phyloP scores from a whole-genome alignment of 352 stramenopile species.

The Pythium coloratum region DNA sequence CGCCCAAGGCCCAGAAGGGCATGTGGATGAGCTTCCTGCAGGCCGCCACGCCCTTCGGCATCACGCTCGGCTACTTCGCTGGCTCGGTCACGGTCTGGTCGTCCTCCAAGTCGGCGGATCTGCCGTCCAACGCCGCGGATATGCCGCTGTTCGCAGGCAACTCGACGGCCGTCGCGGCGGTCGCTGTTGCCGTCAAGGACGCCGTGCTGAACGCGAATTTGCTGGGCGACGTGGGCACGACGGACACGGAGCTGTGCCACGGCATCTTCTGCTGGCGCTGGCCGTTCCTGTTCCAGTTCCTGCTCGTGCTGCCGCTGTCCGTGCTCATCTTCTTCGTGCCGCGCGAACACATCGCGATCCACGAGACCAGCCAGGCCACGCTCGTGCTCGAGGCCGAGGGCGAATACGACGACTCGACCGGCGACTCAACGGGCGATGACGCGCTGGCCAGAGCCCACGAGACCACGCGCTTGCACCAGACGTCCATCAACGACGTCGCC shows the following conservation, averaged over 20 bases:
- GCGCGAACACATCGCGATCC: slow-evolving; percentile 61
- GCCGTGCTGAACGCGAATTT: slow-evolving; percentile 28
- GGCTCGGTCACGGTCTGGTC: slow-evolving; percentile 76
- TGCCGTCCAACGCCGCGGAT: slow-evolving; percentile 19
- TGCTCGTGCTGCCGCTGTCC: slow-evolving; percentile 68
- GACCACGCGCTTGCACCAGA: slow-evolving; percentile 10
- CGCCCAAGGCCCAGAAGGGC: slow-evolving; percentile 58
- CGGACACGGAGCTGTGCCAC: slow-evolving; percentile 48
- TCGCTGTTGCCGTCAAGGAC: slow-evolving; percentile 25
- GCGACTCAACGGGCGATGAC: slow-evolving; percentile 24
- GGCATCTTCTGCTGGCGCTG: slow-evolving; percentile 87
- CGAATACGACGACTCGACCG: slow-evolving; percentile 32
- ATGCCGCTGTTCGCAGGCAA: slow-evolving; percentile 27
- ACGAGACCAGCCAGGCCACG: slow-evolving; percentile 48
- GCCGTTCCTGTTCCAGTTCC: slow-evolving; percentile 82
- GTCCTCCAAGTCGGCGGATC: slow-evolving; percentile 12
- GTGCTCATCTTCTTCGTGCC: slow-evolving; percentile 83
- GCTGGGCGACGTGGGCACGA: slow-evolving; percentile 37
- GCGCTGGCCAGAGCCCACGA: slow-evolving; percentile 8
- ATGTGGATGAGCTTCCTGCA: slow-evolving; percentile 89
- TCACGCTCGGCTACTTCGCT: slow-evolving; percentile 76
- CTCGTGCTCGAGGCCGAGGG: slow-evolving; percentile 59
- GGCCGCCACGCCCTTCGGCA: slow-evolving; percentile 67
- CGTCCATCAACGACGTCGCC: slow-evolving; percentile 4
- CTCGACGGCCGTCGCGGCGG: slow-evolving; percentile 12